Conservation (phyloP, 371 early-diverging fungal genomes). For the Apophysomyces variabilis region DNA sequence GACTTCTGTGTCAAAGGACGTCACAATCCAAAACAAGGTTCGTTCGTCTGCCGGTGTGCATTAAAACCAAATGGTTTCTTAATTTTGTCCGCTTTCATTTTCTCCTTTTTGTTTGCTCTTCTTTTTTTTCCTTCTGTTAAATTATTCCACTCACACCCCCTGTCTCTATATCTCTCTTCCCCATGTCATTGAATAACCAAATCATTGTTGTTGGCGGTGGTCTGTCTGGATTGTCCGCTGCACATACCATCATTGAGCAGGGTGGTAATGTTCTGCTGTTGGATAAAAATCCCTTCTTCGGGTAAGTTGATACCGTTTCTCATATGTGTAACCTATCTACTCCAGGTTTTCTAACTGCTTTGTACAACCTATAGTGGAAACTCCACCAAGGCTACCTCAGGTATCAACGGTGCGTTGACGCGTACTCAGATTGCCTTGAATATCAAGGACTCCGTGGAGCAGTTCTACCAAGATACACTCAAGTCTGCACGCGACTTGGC, state of each 20-base stretch:
- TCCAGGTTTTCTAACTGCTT: slow-evolving; percentile 14
- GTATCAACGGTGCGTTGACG: slow-evolving; percentile 95
- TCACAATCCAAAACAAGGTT: slow-evolving; percentile 5
- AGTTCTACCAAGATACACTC: slow-evolving; percentile 89
- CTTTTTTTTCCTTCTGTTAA: slow-evolving; percentile 8
- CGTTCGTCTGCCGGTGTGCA: not conserved
- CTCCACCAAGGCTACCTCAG: slow-evolving; percentile 96
- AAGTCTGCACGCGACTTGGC: slow-evolving; percentile 88
- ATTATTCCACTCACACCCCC: slow-evolving; percentile 9
- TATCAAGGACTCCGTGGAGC: slow-evolving; percentile 84
- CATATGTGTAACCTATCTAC: not conserved
- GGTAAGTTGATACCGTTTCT: slow-evolving; percentile 40
- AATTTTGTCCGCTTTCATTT: slow-evolving; percentile 5
- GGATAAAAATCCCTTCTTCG: slow-evolving; percentile 91
- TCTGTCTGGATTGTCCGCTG: slow-evolving; percentile 88
- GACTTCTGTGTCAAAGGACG: slow-evolving; percentile 9
- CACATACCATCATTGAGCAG: slow-evolving; percentile 84
- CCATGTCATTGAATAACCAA: slow-evolving; percentile 56
- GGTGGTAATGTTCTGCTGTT: slow-evolving; percentile 87
- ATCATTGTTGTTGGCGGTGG: slow-evolving; percentile 93
- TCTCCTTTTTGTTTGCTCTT: slow-evolving; percentile 8
- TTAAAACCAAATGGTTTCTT: slow-evolving; percentile 12
- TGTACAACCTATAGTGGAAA: slow-evolving; percentile 67
- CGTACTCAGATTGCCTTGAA: slow-evolving; percentile 70
- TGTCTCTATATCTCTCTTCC: not conserved